Base-by-base conservation (phyloP, 345 rosid genomes). In the Abelmoschus esculentus region DNA sequence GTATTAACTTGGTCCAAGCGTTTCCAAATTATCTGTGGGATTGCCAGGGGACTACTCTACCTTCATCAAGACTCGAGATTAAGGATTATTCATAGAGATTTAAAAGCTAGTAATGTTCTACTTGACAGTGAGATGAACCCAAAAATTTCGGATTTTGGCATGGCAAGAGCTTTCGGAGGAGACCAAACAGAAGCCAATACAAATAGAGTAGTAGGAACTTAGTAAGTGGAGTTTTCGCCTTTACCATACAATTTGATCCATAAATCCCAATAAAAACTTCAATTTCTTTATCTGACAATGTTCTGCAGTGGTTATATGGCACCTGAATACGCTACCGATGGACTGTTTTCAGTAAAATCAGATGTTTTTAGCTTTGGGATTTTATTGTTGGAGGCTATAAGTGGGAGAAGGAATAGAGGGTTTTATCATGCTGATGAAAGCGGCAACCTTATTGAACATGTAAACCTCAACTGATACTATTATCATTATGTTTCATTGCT, bases 201-300 rank as follows among this genome's bases (percentile, higher is more conserved):
- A 5, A 62, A 62, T 4, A 72, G 69, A 53, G 69, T 72, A 17
- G 69, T 72, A 53, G 74, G 74, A 36, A 72, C 74, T 18, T 72
- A 50, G 69, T 72, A 57, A 18, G 66, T 59, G 7, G n/a, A 31
- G 5, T 29, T 29, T 29, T 29, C 2, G 32, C 32, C 2, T 29
- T 29, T 29, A 2, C 32, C 32, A 29, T 29, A 29, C 32, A 29
- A 29, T 29, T 29, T 29, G 2, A 29, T 29, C 32, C 32, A 29
- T 29, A 29, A 29, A 29, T 29, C 32, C 32, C 32, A 29, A 38
- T 38, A 42, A 42, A 42, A 42, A 55, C 28, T 18, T 14, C 31
- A 18, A 6, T 0, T 40, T 36, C 2, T 36, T 10, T 22, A 15
- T 32, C 32, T 13, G 2, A 12, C 7, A 46, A 44, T 14, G 19